Evolutionary conservation across 1,139 yeast genomes (phyloP).

Genomic region (Saccharomyces hybrid): DNA sequence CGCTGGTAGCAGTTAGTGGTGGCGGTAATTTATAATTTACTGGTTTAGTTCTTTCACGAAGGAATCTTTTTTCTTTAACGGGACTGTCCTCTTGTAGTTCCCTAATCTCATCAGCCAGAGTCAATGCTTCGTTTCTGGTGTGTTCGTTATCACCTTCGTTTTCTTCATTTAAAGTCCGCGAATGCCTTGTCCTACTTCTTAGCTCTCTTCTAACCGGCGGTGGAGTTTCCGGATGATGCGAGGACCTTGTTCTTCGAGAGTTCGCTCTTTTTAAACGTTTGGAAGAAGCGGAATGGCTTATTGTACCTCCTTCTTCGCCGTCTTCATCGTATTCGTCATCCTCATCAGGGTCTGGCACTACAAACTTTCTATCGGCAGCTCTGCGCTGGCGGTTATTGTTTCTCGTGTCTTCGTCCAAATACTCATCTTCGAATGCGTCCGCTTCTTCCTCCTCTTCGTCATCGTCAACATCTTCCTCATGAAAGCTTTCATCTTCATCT

Average conservation of each 20-base stretch:
- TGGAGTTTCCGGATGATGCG: conserved; percentile 14
- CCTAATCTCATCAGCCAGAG: conserved; percentile 36
- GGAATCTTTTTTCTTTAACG: conserved; percentile 45
- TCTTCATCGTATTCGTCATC: too few relatives aligned
- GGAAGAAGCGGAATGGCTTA: not conserved
- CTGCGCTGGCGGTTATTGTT: too few relatives aligned
- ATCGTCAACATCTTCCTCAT: too few relatives aligned
- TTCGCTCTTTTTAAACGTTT: conserved; percentile 8
- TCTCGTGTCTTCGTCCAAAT: too few relatives aligned
- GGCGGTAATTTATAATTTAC: conserved; percentile 86
- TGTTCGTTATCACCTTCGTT: conserved; percentile 15
- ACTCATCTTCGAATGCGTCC: too few relatives aligned
- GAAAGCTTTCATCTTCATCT: too few relatives aligned
- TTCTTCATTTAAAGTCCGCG: conserved; percentile 4
- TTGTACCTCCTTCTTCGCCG: too few relatives aligned
- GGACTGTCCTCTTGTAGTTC: conserved; percentile 38
- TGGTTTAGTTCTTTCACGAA: conserved; percentile 65
- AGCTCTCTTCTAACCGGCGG: conserved; percentile 8
- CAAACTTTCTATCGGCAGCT: too few relatives aligned
- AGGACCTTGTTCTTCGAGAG: conserved; percentile 12
- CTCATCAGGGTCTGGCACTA: too few relatives aligned
- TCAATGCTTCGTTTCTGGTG: conserved; percentile 24
- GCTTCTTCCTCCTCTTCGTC: too few relatives aligned
- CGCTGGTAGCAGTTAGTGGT: conserved; percentile 46
- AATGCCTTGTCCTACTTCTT: conserved; percentile 12